phyloP scores from a whole-genome alignment of 2,329 filamentous ascomycete species.

The Beauveria sp. region DNA sequence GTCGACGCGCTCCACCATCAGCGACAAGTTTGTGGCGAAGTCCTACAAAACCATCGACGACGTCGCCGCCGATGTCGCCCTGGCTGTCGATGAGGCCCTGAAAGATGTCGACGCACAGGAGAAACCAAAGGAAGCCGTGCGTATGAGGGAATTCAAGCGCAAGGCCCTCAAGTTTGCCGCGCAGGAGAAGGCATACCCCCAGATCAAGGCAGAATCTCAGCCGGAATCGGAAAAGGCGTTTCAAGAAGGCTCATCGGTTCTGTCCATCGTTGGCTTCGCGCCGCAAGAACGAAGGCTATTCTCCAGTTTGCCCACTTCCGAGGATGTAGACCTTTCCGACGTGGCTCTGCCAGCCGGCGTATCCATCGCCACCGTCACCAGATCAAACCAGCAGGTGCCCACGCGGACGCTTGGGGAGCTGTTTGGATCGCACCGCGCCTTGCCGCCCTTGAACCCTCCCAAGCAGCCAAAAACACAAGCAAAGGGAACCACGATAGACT shows the following conservation, averaged over 20 bases:
- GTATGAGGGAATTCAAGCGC: conserved; percentile 51
- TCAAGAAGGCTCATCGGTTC: conserved; percentile 46
- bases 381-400: conserved; percentile 35
- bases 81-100: conserved; percentile 39
- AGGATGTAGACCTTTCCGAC: conserved; percentile 24
- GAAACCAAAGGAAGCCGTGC: conserved; percentile 32
- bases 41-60: conserved; percentile 57
- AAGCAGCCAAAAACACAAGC: conserved; percentile 63
- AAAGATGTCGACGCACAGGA: conserved; percentile 34
- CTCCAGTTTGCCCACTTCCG: conserved; percentile 60
- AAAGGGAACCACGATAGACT: conserved; percentile 50
- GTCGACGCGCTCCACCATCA: conserved; percentile 35
- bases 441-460: conserved; percentile 61
- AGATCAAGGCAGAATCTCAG: conserved; percentile 29
- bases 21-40: conserved; percentile 45
- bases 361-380: conserved; percentile 34
- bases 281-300: conserved; percentile 72
- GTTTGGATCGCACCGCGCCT: conserved; percentile 59
- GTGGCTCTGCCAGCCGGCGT: conserved; percentile 67
- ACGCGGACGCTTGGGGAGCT: conserved; percentile 63
- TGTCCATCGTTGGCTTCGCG: conserved; percentile 72
- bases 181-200: conserved; percentile 49
- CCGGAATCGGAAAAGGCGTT: conserved; percentile 32
- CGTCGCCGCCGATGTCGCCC: conserved; percentile 50
- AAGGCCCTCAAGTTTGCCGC: conserved; percentile 55